Evolutionary conservation across 2,329 filamentous ascomycete species (phyloP).

Genomic region (Xylariaceae sp.): DNA sequence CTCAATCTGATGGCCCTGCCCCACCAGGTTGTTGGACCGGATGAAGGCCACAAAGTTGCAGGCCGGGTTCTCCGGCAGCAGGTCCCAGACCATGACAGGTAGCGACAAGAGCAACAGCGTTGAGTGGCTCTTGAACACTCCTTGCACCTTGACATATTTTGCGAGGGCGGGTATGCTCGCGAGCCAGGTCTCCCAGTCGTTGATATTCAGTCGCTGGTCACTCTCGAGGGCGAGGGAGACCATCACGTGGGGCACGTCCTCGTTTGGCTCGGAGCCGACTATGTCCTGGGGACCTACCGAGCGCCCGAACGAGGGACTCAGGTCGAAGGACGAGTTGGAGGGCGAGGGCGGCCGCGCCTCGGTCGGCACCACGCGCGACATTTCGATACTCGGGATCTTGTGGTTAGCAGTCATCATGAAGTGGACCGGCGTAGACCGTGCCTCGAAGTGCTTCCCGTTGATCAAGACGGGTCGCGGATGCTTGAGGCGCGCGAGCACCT

Average conservation of each 20-base stretch:
- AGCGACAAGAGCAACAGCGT: slow-evolving; percentile 50
- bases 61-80: slow-evolving; percentile 49
- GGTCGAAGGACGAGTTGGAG: slow-evolving; percentile 21
- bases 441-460: slow-evolving; percentile 51
- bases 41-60: slow-evolving; percentile 53
- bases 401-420: slow-evolving; percentile 58
- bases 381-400: slow-evolving; percentile 49
- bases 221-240: slow-evolving; percentile 53
- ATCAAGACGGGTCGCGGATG: slow-evolving; percentile 50
- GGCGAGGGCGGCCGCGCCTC: slow-evolving; percentile 30
- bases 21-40: slow-evolving; percentile 46
- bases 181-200: slow-evolving; percentile 53
- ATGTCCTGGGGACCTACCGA: slow-evolving; percentile 21
- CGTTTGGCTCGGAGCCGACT: slow-evolving; percentile 37
- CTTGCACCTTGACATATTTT: slow-evolving; percentile 54
- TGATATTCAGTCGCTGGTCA: slow-evolving; percentile 48
- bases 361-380: slow-evolving; percentile 32
- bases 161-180: slow-evolving; percentile 48
- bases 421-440: slow-evolving; percentile 51
- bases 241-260: slow-evolving; percentile 53
- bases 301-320: slow-evolving; percentile 19
- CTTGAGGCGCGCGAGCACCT: slow-evolving; percentile 52
- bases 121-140: slow-evolving; percentile 54
- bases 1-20: slow-evolving; percentile 20
- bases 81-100: slow-evolving; percentile 52